Conservation (phyloP, 495 filamentous ascomycete genomes). For the Cudoniella acicularis region DNA sequence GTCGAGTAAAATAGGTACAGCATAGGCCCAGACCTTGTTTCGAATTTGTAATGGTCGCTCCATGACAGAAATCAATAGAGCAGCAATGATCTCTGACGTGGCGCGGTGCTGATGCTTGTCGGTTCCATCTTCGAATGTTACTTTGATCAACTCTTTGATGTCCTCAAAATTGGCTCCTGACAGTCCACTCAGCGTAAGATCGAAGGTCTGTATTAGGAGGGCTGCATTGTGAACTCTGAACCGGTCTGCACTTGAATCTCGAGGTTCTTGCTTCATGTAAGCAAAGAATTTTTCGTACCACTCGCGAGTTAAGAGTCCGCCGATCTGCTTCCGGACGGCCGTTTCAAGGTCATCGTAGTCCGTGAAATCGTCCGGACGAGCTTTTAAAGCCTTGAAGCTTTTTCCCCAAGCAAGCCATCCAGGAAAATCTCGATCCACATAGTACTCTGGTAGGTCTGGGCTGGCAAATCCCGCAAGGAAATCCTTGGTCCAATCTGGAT, state of each 20-base stretch:
- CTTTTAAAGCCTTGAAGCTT: constrained; percentile 71
- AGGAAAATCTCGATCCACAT: constrained; percentile 85
- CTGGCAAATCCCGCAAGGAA: constrained; percentile 76
- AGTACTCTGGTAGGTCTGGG: constrained; percentile 73
- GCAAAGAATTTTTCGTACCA: constrained; percentile 89
- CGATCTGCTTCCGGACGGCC: constrained; percentile 75
- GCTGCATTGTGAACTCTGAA: constrained; percentile 85
- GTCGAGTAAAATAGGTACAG: constrained; percentile 80
- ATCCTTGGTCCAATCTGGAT: constrained; percentile 72
- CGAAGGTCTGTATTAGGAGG: constrained; percentile 82
- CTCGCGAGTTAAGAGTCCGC: constrained; percentile 67
- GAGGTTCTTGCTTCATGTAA: constrained; percentile 94
- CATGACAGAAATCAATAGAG: constrained; percentile 68
- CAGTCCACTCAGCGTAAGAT: constrained; percentile 72
- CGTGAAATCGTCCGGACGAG: constrained; percentile 62
- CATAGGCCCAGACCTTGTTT: constrained; percentile 78
- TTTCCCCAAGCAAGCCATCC: constrained; percentile 98
- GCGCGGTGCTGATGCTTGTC: constrained; percentile 98
- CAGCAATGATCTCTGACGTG: constrained; percentile 89
- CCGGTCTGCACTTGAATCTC: constrained; percentile 76
- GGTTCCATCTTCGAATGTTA: constrained; percentile 82
- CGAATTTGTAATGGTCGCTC: constrained; percentile 68
- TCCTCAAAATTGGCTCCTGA: constrained; percentile 81
- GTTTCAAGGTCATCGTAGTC: constrained; percentile 82
- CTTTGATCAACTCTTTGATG: constrained; percentile 70